Evolutionary conservation across 495 filamentous ascomycete genomes (phyloP).

Genomic region (Penicillium pancosmium): DNA sequence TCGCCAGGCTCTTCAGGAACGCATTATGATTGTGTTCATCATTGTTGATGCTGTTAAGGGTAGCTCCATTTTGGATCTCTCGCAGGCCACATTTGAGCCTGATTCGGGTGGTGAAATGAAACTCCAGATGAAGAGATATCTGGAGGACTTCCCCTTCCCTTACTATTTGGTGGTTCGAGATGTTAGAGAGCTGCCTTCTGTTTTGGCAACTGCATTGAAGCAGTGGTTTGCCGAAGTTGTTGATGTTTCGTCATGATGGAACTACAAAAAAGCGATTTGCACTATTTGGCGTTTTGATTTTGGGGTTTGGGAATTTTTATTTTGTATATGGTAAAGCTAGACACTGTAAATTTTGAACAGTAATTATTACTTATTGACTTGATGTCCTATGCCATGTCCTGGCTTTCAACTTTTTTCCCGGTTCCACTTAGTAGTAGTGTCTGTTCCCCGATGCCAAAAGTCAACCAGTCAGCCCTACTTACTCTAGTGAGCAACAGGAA

Average conservation of each 20-base stretch:
- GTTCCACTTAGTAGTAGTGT: no score
- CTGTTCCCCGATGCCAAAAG: no score
- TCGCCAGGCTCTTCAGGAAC: slow-evolving; percentile 83
- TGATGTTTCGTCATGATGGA: slow-evolving; percentile 51
- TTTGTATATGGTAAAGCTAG: slow-evolving; percentile 26
- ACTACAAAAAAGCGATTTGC: slow-evolving; percentile 19
- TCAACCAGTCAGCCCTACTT: no score
- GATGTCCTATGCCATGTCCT: no score
- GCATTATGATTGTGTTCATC: slow-evolving; percentile 98
- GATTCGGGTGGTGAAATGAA: slow-evolving; percentile 64
- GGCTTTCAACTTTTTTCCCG: no score
- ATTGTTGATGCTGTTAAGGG: slow-evolving; percentile 80
- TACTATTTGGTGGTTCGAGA: slow-evolving; percentile 95
- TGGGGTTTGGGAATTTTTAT: slow-evolving; percentile 12
- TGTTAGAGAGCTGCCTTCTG: slow-evolving; percentile 84
- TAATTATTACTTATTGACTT: not conserved
- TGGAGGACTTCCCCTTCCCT: slow-evolving; percentile 93
- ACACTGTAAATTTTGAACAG: not conserved
- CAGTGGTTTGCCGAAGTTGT: slow-evolving; percentile 97
- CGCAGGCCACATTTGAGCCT: slow-evolving; percentile 73
- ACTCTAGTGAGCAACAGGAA: no score
- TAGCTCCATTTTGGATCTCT: slow-evolving; percentile 77
- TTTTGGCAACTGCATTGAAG: slow-evolving; percentile 84
- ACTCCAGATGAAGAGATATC: slow-evolving; percentile 80
- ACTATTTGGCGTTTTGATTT: slow-evolving; percentile 20